These are phyloP conservation scores for Mucor circinelloides DNA, from an alignment of 371 early-diverging fungal genomes.

Conservation along the genomic window DNA sequence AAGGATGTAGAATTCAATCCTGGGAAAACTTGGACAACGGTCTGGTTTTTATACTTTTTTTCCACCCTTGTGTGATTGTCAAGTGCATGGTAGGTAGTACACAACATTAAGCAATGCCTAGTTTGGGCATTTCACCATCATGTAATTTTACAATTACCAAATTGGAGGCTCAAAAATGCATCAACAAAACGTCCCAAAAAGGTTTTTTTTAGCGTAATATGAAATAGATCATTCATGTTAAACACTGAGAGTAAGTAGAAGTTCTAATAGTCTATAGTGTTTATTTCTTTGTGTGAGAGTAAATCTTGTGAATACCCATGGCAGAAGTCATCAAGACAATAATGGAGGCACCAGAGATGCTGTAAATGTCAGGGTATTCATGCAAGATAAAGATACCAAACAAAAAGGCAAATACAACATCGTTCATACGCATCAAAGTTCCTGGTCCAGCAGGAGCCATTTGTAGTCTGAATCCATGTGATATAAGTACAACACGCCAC, in stretches of 20 bases:
- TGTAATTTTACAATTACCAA: neutral
- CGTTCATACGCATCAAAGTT: slow-evolving; percentile 80
- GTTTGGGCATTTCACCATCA: neutral
- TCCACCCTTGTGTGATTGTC: neutral
- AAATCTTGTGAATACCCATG: slow-evolving; percentile 62
- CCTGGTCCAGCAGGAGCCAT: slow-evolving; percentile 73
- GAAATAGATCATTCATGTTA: no score
- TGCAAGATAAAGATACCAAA: slow-evolving; percentile 71
- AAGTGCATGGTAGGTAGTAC: neutral
- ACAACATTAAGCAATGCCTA: neutral
- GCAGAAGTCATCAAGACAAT: slow-evolving; percentile 71
- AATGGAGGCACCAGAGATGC: slow-evolving; percentile 63
- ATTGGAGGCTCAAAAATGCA: neutral
- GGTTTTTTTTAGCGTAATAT: neutral
- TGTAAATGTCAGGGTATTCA: slow-evolving; percentile 61
- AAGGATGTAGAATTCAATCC: neutral
- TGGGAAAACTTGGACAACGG: neutral
- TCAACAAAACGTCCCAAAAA: neutral
- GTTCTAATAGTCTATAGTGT: neutral
- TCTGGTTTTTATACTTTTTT: neutral
- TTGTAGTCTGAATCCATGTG: no score
- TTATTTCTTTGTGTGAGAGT: slow-evolving; percentile 8
- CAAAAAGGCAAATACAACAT: slow-evolving; percentile 80
- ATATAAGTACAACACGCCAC: no score
- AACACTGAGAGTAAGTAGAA: no score